Percentiles rank a stretch among this genome's conserved stretches.
These are phyloP conservation scores for Metschnikowia orientalis DNA, from an alignment of 805 yeast species.

Conservation along the genomic window DNA sequence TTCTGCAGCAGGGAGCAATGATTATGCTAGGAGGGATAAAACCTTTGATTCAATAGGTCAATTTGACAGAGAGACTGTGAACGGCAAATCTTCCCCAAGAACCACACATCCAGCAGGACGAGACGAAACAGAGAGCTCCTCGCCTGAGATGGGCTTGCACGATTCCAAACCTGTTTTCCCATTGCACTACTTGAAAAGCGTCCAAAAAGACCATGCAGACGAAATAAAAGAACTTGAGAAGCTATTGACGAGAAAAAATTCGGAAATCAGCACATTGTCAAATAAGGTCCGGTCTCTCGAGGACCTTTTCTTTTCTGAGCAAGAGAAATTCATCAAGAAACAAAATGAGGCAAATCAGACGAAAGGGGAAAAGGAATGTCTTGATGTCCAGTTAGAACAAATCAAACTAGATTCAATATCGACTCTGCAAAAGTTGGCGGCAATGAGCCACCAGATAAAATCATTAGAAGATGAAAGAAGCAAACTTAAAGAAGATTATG, in stretches of 20 bases:
- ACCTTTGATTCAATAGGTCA: too few relatives aligned
- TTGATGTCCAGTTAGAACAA: constrained; percentile 2
- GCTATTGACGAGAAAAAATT: constrained; percentile 1
- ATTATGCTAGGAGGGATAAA: too few relatives aligned
- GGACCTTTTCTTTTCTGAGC: background rate
- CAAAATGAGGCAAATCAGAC: constrained; percentile 1
- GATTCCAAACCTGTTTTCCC: background rate
- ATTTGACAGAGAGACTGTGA: too few relatives aligned
- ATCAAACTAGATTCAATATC: too few relatives aligned
- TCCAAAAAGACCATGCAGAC: background rate
- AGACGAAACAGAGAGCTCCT: too few relatives aligned
- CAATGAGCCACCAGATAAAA: too few relatives aligned
- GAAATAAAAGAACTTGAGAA: constrained; percentile 1
- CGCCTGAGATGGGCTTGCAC: background rate
- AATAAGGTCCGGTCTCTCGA: background rate
- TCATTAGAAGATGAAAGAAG: too few relatives aligned
- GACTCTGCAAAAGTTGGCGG: too few relatives aligned
- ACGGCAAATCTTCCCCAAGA: too few relatives aligned
- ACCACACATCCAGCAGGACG: too few relatives aligned
- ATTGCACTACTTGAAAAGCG: background rate
- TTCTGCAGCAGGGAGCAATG: too few relatives aligned
- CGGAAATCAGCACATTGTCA: background rate
- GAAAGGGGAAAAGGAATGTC: constrained; percentile 1
- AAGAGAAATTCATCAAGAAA: constrained; percentile 4
- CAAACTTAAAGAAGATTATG: constrained; percentile 4